Percentiles rank a stretch among this genome's conserved stretches.
phyloP scores from a whole-genome alignment of 2,329 filamentous ascomycete genomes.

The Xylaria sp. region DNA sequence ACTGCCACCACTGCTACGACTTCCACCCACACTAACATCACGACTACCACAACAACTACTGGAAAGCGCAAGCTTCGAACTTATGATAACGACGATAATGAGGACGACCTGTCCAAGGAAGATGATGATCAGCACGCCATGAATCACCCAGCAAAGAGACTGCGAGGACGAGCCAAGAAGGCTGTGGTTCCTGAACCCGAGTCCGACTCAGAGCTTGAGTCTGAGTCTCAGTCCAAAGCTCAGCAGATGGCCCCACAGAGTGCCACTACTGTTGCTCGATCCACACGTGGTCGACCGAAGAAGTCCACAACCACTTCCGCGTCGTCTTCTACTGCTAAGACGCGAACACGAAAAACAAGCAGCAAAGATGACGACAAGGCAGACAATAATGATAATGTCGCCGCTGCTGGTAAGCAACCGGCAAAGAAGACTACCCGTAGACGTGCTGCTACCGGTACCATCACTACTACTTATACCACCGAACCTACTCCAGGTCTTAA shows the following conservation, averaged over 20 bases:
- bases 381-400: conserved; percentile 40
- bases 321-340: conserved; percentile 35
- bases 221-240: conserved; percentile 25
- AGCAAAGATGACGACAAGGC: conserved; percentile 43
- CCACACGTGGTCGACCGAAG: conserved; percentile 48
- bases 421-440: conserved; percentile 53
- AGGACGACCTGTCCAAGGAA: conserved; percentile 54
- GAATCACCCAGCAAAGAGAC: conserved; percentile 52
- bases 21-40: conserved; percentile 17
- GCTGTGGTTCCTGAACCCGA: conserved; percentile 47
- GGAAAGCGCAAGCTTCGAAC: conserved; percentile 66
- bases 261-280: conserved; percentile 25
- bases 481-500: conserved; percentile 53
- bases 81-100: conserved; percentile 59
- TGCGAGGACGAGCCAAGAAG: conserved; percentile 62
- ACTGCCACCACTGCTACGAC: conserved; percentile 22
- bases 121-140: conserved; percentile 45
- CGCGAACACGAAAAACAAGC: conserved; percentile 49
- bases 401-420: conserved; percentile 46
- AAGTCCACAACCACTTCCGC: conserved; percentile 51
- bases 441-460: conserved; percentile 53
- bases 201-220: conserved; percentile 45
- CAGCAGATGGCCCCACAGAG: conserved; percentile 5
- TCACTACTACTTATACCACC: conserved; percentile 49
- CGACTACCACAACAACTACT: conserved; percentile 13